These are phyloP conservation scores for Leccinellum luteum DNA, from an alignment of 768 basidiomycete species.

Conservation along the genomic window DNA sequence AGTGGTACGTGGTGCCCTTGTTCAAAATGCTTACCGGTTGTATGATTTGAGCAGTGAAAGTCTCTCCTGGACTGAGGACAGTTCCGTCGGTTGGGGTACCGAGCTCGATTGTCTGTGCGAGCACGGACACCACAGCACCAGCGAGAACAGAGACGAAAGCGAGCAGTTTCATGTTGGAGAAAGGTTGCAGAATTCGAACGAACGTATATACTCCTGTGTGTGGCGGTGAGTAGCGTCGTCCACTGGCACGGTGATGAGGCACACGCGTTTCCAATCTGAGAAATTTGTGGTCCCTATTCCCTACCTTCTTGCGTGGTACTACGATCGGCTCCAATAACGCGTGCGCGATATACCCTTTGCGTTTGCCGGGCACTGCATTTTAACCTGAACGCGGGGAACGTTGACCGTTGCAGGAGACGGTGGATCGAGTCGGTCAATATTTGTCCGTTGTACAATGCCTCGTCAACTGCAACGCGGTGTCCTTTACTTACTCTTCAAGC, in stretches of 20 bases:
- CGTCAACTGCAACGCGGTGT: neutral
- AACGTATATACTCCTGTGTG: neutral
- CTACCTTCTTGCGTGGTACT: too few relatives aligned
- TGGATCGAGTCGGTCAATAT: neutral
- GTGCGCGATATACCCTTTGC: too few relatives aligned
- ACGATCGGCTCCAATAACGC: too few relatives aligned
- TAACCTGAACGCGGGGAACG: neutral
- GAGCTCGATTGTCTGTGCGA: constrained; percentile 30
- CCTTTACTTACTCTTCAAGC: neutral
- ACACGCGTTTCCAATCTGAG: too few relatives aligned
- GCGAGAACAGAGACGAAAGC: constrained; percentile 4
- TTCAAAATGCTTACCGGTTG: constrained; percentile 17
- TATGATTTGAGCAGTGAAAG: constrained; percentile 19
- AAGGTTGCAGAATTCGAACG: neutral
- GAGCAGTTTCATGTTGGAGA: constrained; percentile 17
- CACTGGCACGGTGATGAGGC: too few relatives aligned
- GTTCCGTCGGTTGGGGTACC: constrained; percentile 22
- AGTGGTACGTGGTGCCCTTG: neutral
- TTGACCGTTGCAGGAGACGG: neutral
- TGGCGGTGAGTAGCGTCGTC: neutral
- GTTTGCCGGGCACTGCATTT: neutral
- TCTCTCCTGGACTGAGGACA: constrained; percentile 14
- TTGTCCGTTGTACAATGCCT: neutral
- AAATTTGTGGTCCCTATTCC: neutral
- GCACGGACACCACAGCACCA: constrained; percentile 5